Percentiles rank a stretch among this genome's conserved stretches.
Evolutionary conservation across 148 eudicot genomes (phyloP).

Genomic region (Cornus florida): DNA sequence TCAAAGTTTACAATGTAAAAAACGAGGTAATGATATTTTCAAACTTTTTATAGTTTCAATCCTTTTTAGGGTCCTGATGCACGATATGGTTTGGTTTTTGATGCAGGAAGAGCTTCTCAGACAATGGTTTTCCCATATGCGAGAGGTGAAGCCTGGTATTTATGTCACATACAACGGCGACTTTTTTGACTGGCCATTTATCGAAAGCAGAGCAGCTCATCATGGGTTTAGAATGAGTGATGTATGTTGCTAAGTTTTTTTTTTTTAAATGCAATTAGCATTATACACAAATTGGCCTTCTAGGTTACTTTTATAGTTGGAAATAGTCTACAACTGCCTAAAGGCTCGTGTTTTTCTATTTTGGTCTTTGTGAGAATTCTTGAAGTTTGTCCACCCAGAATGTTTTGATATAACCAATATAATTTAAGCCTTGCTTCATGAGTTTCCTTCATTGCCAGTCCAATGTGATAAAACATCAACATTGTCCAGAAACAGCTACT

Average conservation of each 20-base stretch:
- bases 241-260: conserved; percentile 42
- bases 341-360: neutral
- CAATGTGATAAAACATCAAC: neutral
- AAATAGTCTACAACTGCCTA: neutral
- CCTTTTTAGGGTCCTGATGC: neutral
- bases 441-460: conserved; percentile 1
- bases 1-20: conserved; percentile 81
- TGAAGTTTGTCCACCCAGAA: neutral
- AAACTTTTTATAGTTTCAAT: neutral
- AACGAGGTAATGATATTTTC: conserved; percentile 60
- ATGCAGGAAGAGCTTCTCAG: conserved; percentile 76
- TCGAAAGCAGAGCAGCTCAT: conserved; percentile 86
- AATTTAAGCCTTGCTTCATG: neutral
- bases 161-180: conserved; percentile 99
- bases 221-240: conserved; percentile 87
- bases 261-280: neutral
- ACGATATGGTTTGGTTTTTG: conserved; percentile 20
- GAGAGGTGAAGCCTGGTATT: conserved; percentile 89
- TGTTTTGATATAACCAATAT: conserved; percentile 1
- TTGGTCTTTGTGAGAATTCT: neutral
- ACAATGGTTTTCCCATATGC: conserved; percentile 91
- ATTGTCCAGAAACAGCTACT: neutral
- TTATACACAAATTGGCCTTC: neutral
- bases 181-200: conserved; percentile 98
- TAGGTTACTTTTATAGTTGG: neutral